Evolutionary conservation across 2,329 filamentous ascomycete species (phyloP).

Genomic region (Cladosporium velox): DNA sequence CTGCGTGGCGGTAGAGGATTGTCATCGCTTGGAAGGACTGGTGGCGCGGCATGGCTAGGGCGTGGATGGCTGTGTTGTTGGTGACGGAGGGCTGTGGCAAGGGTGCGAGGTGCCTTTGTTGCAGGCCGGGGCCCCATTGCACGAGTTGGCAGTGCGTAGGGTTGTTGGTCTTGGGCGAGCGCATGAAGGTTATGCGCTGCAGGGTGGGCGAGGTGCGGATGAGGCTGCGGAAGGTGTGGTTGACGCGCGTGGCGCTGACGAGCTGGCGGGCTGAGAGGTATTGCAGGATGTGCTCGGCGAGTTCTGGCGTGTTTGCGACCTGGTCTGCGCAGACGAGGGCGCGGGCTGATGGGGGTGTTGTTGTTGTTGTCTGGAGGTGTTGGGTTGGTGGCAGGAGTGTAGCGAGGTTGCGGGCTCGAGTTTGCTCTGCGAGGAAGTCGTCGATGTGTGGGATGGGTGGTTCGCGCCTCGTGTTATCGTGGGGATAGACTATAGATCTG

Average conservation of each 20-base stretch:
- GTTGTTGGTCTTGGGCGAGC: background rate
- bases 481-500: too few species aligned
- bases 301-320: background rate
- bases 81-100: background rate
- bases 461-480: background rate
- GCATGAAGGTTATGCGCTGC: background rate
- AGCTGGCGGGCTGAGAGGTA: background rate
- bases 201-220: background rate
- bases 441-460: background rate
- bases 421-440: background rate
- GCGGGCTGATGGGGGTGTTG: background rate
- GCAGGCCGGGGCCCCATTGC: background rate
- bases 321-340: background rate
- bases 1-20: background rate
- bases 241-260: background rate
- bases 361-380: background rate
- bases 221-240: constrained; percentile 14
- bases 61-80: background rate
- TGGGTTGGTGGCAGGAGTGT: background rate
- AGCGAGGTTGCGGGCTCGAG: background rate
- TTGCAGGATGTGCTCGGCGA: constrained; percentile 8
- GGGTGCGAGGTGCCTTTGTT: background rate
- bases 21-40: background rate
- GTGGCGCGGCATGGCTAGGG: background rate
- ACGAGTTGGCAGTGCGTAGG: background rate